phyloP scores from a whole-genome alignment of 768 basidiomycete genomes.

The Suillus weaverae region DNA sequence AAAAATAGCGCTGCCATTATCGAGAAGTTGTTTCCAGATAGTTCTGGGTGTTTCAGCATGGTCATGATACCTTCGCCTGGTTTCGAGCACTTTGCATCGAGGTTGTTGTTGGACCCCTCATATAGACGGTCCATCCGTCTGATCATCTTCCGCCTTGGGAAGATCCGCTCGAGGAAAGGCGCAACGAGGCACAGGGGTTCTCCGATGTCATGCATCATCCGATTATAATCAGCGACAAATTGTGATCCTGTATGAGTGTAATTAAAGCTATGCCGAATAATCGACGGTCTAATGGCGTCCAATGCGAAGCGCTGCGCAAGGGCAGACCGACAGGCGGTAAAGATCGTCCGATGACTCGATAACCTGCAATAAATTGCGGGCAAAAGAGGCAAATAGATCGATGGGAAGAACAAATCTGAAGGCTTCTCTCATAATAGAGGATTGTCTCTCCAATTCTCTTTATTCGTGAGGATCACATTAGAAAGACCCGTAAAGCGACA shows the following conservation, averaged over 20 bases:
- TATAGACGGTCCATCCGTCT: conserved; percentile 30
- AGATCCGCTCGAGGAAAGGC: conserved; percentile 29
- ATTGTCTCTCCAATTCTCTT: conserved; percentile 39
- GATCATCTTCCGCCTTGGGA: conserved; percentile 29
- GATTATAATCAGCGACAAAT: conserved; percentile 36
- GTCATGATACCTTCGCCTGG: conserved; percentile 36
- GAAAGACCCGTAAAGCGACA: conserved; percentile 35
- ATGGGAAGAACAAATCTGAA: conserved; percentile 35
- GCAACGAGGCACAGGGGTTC: conserved; percentile 33
- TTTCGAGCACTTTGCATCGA: conserved; percentile 30
- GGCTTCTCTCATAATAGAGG: conserved; percentile 34
- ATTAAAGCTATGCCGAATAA: conserved; percentile 37
- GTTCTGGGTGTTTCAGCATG: conserved; percentile 33
- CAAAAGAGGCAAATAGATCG: conserved; percentile 31
- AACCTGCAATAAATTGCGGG: conserved; percentile 33
- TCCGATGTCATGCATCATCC: conserved; percentile 36
- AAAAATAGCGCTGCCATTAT: conserved; percentile 40
- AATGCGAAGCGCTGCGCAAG: conserved; percentile 30
- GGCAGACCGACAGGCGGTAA: conserved; percentile 28
- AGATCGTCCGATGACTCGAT: conserved; percentile 25
- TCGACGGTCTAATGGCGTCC: conserved; percentile 36
- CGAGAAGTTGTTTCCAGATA: conserved; percentile 34
- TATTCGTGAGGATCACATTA: conserved; percentile 40
- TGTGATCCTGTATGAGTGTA: conserved; percentile 29
- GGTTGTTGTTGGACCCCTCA: conserved; percentile 25